Base-by-base conservation (phyloP, 2,329 filamentous ascomycete species). In the Fusarium penzigii region DNA sequence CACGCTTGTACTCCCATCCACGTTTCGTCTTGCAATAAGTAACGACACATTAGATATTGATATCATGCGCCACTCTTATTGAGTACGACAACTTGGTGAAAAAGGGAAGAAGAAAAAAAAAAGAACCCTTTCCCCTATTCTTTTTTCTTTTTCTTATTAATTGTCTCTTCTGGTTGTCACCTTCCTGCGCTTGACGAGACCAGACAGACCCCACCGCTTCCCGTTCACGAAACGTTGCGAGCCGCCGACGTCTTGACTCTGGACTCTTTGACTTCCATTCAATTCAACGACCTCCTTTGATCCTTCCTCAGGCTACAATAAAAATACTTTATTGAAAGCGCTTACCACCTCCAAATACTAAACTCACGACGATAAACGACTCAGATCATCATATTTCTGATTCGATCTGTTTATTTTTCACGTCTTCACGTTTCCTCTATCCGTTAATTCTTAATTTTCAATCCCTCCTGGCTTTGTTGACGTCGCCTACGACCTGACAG, bases 171-270 rank as follows among this genome's bases (percentile, higher is more conserved):
- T 42, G 20, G 20, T 7, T 25, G 20, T 25, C 7, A 25, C 20
- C 20, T 25, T 25, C 20, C 20, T 25, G 20, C 7, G 20, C 20
- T 25, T 25, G 20, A 25, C 20, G 7, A 25, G 20, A 25, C 20
- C 20, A 25, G 20, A 25, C 48, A 12, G 32, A 34, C 61, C 61
- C 63, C 58, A 58, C 56, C 58, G 51, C 60, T 36, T 59, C 34
- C 52, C 52, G 53, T 55, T 64, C 63, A 59, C 58, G 49, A 62
- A 62, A 51, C 55, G 47, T 55, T 62, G 55, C 55, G 49, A 65
- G 51, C 56, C 50, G 55, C 56, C 54, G 51, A 57, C 52, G 49
- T 51, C 53, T 56, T 53, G 39, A 59, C 7, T 25, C 20, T 45
- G 42, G 57, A 39, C 48, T 58, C 44, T 45, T 45, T 44, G 57